Evolutionary conservation across 2,329 filamentous ascomycete species (phyloP).

Genomic region (Penicillium rolfsii): DNA sequence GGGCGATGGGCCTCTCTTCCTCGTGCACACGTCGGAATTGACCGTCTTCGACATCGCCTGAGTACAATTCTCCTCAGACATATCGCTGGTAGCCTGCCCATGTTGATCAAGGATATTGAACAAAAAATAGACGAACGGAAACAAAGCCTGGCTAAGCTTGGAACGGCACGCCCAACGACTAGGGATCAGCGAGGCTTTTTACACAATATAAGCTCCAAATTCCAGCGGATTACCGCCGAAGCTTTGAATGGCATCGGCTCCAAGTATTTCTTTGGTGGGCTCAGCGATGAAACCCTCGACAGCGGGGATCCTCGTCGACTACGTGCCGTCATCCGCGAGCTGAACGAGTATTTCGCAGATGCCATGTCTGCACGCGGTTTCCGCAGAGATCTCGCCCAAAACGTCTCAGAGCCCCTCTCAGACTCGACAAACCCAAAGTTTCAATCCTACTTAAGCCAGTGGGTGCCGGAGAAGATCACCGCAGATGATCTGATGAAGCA

Average conservation of each 20-base stretch:
- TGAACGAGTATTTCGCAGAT: slow-evolving; percentile 35
- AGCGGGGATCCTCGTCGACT: slow-evolving; percentile 28
- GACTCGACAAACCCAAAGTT: not conserved
- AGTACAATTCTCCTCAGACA: slow-evolving; percentile 41
- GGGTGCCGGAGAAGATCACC: not conserved
- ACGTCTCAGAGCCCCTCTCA: not conserved
- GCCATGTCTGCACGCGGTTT: slow-evolving; percentile 18
- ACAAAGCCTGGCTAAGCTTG: slow-evolving; percentile 29
- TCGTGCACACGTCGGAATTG: slow-evolving; percentile 36
- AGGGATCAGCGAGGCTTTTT: slow-evolving; percentile 34
- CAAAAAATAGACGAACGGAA: slow-evolving; percentile 40
- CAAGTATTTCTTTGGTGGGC: slow-evolving; percentile 46
- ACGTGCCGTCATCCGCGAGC: slow-evolving; percentile 31
- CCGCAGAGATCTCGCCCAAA: not conserved
- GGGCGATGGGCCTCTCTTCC: slow-evolving; percentile 34
- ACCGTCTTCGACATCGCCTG: slow-evolving; percentile 43
- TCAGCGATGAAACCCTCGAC: slow-evolving; percentile 3
- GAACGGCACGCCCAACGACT: slow-evolving; percentile 27
- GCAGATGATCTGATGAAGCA: slow-evolving; percentile 20
- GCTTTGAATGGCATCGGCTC: slow-evolving; percentile 48
- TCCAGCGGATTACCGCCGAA: slow-evolving; percentile 43
- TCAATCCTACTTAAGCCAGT: not conserved
- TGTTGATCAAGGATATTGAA: slow-evolving; percentile 43
- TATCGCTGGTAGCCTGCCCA: slow-evolving; percentile 36
- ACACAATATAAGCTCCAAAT: slow-evolving; percentile 43